These are phyloP conservation scores for Trichosporon faecale DNA, from an alignment of 1,284 basidiomycete genomes.

Conservation along the genomic window DNA sequence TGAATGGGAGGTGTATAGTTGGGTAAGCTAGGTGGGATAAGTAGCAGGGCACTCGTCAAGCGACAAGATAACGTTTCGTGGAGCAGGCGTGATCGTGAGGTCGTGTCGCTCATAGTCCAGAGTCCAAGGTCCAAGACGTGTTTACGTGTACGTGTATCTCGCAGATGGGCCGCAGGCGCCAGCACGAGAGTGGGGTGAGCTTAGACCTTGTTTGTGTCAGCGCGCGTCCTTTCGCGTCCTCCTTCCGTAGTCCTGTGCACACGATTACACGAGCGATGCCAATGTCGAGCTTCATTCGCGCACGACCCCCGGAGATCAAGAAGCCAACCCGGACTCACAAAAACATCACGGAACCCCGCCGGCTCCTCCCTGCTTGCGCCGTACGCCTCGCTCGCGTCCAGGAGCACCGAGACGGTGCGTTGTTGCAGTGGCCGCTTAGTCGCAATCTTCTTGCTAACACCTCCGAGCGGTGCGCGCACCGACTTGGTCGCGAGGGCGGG, in stretches of 20 bases:
- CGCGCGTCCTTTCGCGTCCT: neutral
- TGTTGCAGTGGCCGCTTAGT: neutral
- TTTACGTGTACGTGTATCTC: neutral
- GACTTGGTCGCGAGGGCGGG: slow-evolving; percentile 28
- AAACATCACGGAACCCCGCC: slow-evolving; percentile 33
- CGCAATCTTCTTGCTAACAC: neutral
- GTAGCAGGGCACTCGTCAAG: neutral
- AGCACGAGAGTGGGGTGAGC: too few species aligned
- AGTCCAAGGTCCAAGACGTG: neutral
- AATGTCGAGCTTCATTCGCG: neutral
- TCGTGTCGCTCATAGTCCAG: neutral
- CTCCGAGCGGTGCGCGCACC: slow-evolving; percentile 16
- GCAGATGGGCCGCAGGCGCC: too few species aligned
- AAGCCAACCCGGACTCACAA: neutral
- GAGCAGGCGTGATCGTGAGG: neutral
- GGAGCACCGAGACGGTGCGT: slow-evolving; percentile 18
- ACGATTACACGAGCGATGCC: neutral
- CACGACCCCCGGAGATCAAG: neutral
- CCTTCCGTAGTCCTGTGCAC: neutral
- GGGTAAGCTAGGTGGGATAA: too few species aligned
- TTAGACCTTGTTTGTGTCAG: neutral
- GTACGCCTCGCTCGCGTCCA: slow-evolving; percentile 48
- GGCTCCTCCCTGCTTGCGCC: slow-evolving; percentile 43
- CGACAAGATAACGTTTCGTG: neutral
- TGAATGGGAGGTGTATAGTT: too few species aligned